These are phyloP conservation scores for Boletus coccyginus DNA, from an alignment of 768 basidiomycete species.

Conservation along the genomic window DNA sequence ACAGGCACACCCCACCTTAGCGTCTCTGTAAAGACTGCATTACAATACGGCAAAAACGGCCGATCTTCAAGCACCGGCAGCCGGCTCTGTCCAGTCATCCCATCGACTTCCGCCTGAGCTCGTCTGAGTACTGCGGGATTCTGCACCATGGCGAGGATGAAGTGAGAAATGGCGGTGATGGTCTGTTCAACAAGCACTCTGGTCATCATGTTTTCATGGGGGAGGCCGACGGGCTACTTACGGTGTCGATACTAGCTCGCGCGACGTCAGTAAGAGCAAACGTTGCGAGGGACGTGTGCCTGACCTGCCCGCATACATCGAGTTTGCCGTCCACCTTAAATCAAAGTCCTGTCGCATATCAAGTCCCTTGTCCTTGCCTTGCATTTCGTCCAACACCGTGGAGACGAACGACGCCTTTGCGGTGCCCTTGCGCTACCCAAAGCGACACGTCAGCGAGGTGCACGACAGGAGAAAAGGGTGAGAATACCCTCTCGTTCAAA, in stretches of 20 bases:
- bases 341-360: conserved; percentile 54
- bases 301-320: conserved; percentile 58
- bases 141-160: conserved; percentile 65
- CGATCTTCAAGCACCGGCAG: conserved; percentile 62
- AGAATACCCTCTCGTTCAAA: conserved; percentile 51
- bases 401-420: conserved; percentile 42
- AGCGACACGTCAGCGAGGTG: neutral
- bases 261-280: neutral
- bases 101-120: conserved; percentile 67
- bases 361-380: neutral
- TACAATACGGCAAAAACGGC: conserved; percentile 51
- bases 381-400: conserved; percentile 46
- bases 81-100: conserved; percentile 40
- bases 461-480: neutral
- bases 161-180: conserved; percentile 49
- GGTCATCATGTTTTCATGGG: neutral
- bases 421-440: conserved; percentile 34
- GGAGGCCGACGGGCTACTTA: conserved; percentile 22
- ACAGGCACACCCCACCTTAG: conserved; percentile 57
- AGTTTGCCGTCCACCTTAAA: conserved; percentile 80
- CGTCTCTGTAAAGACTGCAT: conserved; percentile 54
- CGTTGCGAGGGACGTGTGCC: neutral
- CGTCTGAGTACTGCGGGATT: conserved; percentile 55
- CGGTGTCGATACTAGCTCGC: conserved; percentile 59
- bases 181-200: conserved; percentile 36